A percentile compares a stretch with the other conserved stretches of the same genome.
These are phyloP conservation scores for Jimgerdemannia lactiflua DNA, from an alignment of 192 early-diverging fungal genomes.

Conservation along the genomic window DNA sequence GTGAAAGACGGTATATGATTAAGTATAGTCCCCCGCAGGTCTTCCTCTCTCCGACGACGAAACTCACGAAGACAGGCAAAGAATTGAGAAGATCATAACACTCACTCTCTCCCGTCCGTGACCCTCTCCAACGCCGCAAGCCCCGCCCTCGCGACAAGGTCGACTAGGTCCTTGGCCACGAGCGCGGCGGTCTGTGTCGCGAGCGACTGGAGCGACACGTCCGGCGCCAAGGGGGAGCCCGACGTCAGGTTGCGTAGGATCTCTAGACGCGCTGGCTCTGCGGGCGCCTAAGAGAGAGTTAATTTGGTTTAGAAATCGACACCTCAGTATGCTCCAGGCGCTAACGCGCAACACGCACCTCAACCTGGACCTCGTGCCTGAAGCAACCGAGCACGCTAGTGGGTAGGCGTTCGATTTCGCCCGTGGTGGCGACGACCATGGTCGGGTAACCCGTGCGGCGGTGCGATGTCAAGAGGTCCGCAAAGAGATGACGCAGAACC, in stretches of 20 bases:
- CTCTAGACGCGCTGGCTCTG: slow-evolving; percentile 59
- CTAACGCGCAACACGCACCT: slow-evolving; percentile 33
- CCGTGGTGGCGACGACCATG: slow-evolving; percentile 74
- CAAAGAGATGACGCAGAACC: slow-evolving; percentile 59
- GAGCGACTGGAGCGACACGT: slow-evolving; percentile 69
- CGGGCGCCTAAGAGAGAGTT: slow-evolving; percentile 41
- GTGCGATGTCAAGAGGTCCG: slow-evolving; percentile 35
- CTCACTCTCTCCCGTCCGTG: slow-evolving; percentile 25
- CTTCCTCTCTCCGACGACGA: slow-evolving; percentile 16
- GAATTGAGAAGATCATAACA: not conserved
- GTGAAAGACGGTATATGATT: not conserved
- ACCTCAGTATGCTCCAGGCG: too few relatives aligned
- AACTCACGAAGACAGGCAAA: not conserved
- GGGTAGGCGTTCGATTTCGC: slow-evolving; percentile 79
- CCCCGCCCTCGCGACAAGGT: slow-evolving; percentile 73
- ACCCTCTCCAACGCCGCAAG: slow-evolving; percentile 59
- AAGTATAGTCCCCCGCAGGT: not conserved
- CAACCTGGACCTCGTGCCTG: slow-evolving; percentile 69
- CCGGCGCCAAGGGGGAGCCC: slow-evolving; percentile 60
- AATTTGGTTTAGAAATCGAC: too few relatives aligned
- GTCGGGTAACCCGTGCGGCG: slow-evolving; percentile 61
- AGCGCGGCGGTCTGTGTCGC: slow-evolving; percentile 93
- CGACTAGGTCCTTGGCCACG: slow-evolving; percentile 80
- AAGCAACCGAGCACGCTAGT: slow-evolving; percentile 75
- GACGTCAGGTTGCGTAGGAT: slow-evolving; percentile 63